Percentiles rank a stretch among this genome's conserved stretches.
These are phyloP conservation scores for Leishmania lainsoni DNA, from an alignment of 208 protist species.

Conservation along the genomic window DNA sequence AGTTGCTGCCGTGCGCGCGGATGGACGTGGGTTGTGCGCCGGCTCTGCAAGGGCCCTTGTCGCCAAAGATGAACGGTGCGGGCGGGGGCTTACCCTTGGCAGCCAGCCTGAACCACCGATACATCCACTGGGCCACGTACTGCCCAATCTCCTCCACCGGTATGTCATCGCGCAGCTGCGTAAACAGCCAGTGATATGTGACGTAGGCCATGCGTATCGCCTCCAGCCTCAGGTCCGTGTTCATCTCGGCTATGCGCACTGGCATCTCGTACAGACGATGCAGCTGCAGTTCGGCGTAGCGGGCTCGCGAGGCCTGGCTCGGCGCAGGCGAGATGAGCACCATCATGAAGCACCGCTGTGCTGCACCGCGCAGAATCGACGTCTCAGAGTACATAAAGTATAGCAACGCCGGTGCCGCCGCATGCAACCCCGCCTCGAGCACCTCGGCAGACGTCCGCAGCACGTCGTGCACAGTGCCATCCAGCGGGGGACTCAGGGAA, in stretches of 20 bases:
- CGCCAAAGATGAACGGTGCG: slow-evolving; percentile 21
- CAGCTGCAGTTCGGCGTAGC: slow-evolving; percentile 50
- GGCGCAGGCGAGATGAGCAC: slow-evolving; percentile 50
- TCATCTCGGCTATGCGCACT: slow-evolving; percentile 59
- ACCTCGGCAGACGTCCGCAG: slow-evolving; percentile 33
- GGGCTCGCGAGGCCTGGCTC: slow-evolving; percentile 30
- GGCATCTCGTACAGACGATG: slow-evolving; percentile 26
- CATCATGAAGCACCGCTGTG: slow-evolving; percentile 59
- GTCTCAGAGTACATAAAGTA: slow-evolving; percentile 42
- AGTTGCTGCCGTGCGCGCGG: slow-evolving; percentile 7
- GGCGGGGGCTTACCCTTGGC: slow-evolving; percentile 26
- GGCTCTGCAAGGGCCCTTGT: not conserved
- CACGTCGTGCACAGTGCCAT: slow-evolving; percentile 35
- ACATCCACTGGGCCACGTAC: slow-evolving; percentile 47
- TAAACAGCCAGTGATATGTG: slow-evolving; percentile 56
- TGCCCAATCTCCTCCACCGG: slow-evolving; percentile 65
- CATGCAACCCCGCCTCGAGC: slow-evolving; percentile 31
- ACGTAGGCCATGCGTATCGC: slow-evolving; percentile 47
- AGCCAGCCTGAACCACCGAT: slow-evolving; percentile 39
- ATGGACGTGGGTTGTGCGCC: not conserved
- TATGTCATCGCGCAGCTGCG: slow-evolving; percentile 49
- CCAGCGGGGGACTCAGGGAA: slow-evolving; percentile 25
- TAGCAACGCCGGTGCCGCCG: slow-evolving; percentile 35
- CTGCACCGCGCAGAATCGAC: slow-evolving; percentile 63
- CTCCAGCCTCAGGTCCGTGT: slow-evolving; percentile 59